These are phyloP conservation scores for Ramalina intermedia DNA, from an alignment of 495 filamentous ascomycete species.

Conservation along the genomic window DNA sequence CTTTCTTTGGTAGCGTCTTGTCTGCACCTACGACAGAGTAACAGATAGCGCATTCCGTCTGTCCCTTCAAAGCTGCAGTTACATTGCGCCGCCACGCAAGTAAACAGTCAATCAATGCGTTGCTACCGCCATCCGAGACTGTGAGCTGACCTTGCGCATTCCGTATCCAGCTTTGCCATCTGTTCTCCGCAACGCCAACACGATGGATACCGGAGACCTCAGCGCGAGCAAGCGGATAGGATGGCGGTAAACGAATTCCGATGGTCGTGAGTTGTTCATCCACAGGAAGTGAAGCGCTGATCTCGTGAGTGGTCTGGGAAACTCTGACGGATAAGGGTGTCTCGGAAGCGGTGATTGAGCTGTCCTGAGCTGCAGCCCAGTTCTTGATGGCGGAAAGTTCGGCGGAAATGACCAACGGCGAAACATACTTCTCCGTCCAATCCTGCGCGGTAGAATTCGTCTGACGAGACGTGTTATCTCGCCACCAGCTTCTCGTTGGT, in stretches of 20 bases:
- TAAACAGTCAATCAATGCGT: conserved; percentile 71
- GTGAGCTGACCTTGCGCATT: conserved; percentile 86
- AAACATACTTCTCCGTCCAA: conserved; percentile 79
- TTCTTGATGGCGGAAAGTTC: conserved; percentile 53
- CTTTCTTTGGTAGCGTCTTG: conserved; percentile 77
- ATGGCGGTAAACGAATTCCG: conserved; percentile 57
- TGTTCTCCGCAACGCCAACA: conserved; percentile 74
- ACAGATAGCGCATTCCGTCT: conserved; percentile 93
- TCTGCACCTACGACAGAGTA: conserved; percentile 83
- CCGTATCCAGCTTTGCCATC: conserved; percentile 75
- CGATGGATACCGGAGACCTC: conserved; percentile 64
- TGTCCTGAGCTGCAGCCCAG: conserved; percentile 44
- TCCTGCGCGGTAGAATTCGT: conserved; percentile 57
- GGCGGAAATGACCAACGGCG: conserved; percentile 61
- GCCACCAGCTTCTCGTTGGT: conserved; percentile 78
- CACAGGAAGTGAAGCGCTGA: conserved; percentile 68
- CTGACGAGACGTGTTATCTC: conserved; percentile 58
- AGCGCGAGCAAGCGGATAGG: conserved; percentile 68
- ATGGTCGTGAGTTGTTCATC: conserved; percentile 78
- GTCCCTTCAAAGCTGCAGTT: conserved; percentile 72
- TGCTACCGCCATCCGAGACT: conserved; percentile 50
- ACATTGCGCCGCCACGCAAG: conserved; percentile 72
- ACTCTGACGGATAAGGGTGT: conserved; percentile 61
- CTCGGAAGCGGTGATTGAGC: conserved; percentile 38
- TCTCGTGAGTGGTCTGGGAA: conserved; percentile 50